phyloP scores from a whole-genome alignment of 129 eudicot genomes.

The Centaurea solstitialis region DNA sequence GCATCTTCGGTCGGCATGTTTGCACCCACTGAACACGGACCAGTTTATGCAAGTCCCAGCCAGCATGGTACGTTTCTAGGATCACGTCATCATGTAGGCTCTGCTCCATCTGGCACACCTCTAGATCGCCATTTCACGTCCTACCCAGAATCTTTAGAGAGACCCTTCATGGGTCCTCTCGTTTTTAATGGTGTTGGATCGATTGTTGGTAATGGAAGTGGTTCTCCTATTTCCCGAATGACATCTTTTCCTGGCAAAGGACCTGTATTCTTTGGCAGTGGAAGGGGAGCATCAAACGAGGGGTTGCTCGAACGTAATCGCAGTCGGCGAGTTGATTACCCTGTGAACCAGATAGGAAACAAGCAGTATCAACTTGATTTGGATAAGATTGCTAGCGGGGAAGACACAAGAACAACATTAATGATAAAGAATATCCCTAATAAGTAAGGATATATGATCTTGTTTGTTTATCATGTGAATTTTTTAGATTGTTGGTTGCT shows the following conservation, averaged over 20 bases:
- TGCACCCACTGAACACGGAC: slow-evolving; percentile 7
- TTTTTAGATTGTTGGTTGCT: slow-evolving; percentile 6
- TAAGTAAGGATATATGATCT: slow-evolving; percentile 52
- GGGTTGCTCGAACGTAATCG: slow-evolving; percentile 59
- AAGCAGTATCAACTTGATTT: slow-evolving; percentile 92
- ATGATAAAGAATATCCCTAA: slow-evolving; percentile 98
- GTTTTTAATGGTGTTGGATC: slow-evolving; percentile 47
- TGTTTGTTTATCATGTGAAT: slow-evolving; percentile 3
- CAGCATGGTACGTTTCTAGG: slow-evolving; percentile 52
- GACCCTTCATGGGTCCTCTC: slow-evolving; percentile 46
- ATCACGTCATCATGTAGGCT: slow-evolving; percentile 70
- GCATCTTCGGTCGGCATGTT: slow-evolving; percentile 53
- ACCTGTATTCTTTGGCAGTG: slow-evolving; percentile 59
- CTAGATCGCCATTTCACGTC: slow-evolving; percentile 60
- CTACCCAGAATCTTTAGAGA: slow-evolving; percentile 70
- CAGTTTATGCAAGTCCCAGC: slow-evolving; percentile 50
- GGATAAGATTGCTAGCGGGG: slow-evolving; percentile 86
- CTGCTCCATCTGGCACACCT: slow-evolving; percentile 78
- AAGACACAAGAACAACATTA: slow-evolving; percentile 84
- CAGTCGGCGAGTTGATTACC: slow-evolving; percentile 54
- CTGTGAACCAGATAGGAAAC: slow-evolving; percentile 67
- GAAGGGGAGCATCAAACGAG: slow-evolving; percentile 43
- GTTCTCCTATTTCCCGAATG: slow-evolving; percentile 77
- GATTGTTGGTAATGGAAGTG: slow-evolving; percentile 45
- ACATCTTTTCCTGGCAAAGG: slow-evolving; percentile 58